These are phyloP conservation scores for Prunus salicina DNA, from an alignment of 306 rosid species.

Conservation along the genomic window DNA sequence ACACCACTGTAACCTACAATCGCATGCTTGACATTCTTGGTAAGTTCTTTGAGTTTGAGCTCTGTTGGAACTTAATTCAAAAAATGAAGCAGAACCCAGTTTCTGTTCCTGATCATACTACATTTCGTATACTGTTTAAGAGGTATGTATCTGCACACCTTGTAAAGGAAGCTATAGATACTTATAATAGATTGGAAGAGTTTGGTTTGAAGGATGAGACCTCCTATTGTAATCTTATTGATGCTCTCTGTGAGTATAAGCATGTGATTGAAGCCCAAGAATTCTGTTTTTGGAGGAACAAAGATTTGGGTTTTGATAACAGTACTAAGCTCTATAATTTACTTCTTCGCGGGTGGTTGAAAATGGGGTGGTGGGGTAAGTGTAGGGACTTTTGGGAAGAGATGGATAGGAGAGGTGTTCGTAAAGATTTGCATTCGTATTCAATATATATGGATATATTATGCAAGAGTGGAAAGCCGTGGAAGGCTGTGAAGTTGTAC, in stretches of 20 bases:
- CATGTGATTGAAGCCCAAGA: conserved; percentile 84
- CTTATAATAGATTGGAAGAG: conserved; percentile 48
- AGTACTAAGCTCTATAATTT: conserved; percentile 63
- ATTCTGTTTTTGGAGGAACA: conserved; percentile 43
- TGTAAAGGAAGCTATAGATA: conserved; percentile 55
- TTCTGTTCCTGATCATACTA: conserved; percentile 62
- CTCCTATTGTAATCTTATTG: conserved; percentile 60
- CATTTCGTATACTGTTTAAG: conserved; percentile 74
- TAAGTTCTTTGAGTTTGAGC: conserved; percentile 74
- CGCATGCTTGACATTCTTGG: conserved; percentile 69
- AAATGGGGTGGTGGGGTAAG: conserved; percentile 83
- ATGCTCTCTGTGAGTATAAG: conserved; percentile 76
- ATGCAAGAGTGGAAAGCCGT: conserved; percentile 85
- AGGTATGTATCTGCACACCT: conserved; percentile 70
- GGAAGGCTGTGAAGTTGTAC: conserved; percentile 78
- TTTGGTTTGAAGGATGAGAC: conserved; percentile 68
- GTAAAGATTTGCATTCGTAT: conserved; percentile 70
- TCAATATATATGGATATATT: conserved; percentile 82
- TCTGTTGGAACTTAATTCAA: conserved; percentile 55
- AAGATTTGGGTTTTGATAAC: conserved; percentile 9
- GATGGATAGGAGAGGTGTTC: conserved; percentile 70
- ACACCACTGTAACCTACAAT: conserved; percentile 68
- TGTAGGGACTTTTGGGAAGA: conserved; percentile 88
- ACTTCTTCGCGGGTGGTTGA: conserved; percentile 79
- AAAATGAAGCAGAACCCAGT: conserved; percentile 51